Conservation (phyloP, 208 protist species). For the Herpetomonas samuelpessoai region DNA sequence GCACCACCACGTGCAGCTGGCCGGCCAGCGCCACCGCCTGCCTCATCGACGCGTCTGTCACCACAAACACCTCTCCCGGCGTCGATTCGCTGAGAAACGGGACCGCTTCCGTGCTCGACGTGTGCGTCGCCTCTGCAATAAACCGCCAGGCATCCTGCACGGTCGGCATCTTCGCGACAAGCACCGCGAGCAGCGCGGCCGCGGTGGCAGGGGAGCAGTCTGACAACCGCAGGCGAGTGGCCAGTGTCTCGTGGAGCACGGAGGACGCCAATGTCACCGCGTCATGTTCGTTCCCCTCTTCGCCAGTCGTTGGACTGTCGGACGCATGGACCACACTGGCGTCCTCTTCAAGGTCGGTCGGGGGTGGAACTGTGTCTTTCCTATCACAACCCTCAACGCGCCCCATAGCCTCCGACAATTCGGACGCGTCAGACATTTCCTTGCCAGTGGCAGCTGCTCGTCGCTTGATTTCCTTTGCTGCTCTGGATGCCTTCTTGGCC, state of each 20-base stretch:
- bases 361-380: not conserved
- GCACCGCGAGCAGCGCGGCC: conserved; percentile 53
- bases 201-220: conserved; percentile 31
- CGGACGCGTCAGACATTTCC: no score
- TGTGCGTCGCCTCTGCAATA: conserved; percentile 30
- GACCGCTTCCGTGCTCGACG: not conserved
- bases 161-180: conserved; percentile 63
- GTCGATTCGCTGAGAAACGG: not conserved
- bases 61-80: not conserved
- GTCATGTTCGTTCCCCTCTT: not conserved
- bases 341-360: not conserved
- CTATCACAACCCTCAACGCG: not conserved
- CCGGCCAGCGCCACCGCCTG: conserved; percentile 14
- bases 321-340: no score
- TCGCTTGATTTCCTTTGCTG: not conserved
- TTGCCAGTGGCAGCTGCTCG: no score
- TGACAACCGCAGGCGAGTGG: conserved; percentile 33
- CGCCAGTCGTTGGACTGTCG: no score
- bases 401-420: not conserved
- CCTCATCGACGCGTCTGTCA: not conserved
- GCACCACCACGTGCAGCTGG: conserved; percentile 46
- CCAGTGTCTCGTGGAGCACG: not conserved
- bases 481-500: not conserved
- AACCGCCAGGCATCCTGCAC: conserved; percentile 21
- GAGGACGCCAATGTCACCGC: not conserved